A percentile compares a stretch with the other conserved stretches of the same genome.
These are phyloP conservation scores for Mrakia hoshinonis DNA, from an alignment of 768 basidiomycete genomes.

Conservation along the genomic window DNA sequence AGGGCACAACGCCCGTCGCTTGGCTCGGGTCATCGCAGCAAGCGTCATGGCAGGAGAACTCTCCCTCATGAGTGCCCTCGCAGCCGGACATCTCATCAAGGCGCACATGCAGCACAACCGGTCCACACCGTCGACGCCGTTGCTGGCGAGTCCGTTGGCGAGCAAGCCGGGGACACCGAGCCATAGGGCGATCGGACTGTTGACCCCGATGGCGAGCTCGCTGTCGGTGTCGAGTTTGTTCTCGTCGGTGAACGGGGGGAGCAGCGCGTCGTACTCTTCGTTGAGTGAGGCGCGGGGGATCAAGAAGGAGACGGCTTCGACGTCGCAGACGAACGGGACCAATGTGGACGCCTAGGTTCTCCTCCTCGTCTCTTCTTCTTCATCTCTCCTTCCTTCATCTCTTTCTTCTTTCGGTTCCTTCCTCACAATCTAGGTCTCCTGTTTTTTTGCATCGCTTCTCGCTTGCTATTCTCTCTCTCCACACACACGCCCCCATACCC, in stretches of 20 bases:
- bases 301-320: neutral
- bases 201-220: conserved; percentile 26
- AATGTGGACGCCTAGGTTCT: neutral
- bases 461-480: too few relatives aligned
- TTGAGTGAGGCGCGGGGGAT: neutral
- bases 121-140: conserved; percentile 30
- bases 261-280: neutral
- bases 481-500: too few relatives aligned
- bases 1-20: conserved; percentile 76
- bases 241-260: neutral
- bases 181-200: conserved; percentile 16
- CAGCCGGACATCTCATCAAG: conserved; percentile 86
- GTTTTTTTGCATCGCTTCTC: too few relatives aligned
- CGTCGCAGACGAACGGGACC: neutral
- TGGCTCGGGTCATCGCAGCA: conserved; percentile 82
- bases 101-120: conserved; percentile 39
- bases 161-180: conserved; percentile 21
- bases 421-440: too few relatives aligned
- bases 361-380: neutral
- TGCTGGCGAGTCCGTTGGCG: conserved; percentile 25
- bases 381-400: neutral
- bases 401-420: neutral
- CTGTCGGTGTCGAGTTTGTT: conserved; percentile 24
- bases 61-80: conserved; percentile 80
- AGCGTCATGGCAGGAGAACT: conserved; percentile 97